These are phyloP conservation scores for Mycosphaerelloides madeirae DNA, from an alignment of 2,329 filamentous ascomycete genomes.

Conservation along the genomic window DNA sequence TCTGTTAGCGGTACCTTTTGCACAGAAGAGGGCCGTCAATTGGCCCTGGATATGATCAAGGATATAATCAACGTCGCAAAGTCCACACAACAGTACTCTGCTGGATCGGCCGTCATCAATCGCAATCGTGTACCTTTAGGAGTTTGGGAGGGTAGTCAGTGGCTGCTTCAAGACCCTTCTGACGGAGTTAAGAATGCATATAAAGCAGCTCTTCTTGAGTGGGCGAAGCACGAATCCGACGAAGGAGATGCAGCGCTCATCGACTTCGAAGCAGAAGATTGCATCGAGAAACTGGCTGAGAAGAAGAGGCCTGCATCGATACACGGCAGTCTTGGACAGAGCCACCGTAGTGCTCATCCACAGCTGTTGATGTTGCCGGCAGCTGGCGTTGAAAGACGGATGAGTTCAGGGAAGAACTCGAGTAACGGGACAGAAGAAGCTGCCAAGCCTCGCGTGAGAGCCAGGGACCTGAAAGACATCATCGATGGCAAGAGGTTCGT, in stretches of 20 bases:
- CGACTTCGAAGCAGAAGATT: constrained; percentile 22
- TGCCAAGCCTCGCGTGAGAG: constrained; percentile 10
- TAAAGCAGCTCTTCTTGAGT: constrained; percentile 74
- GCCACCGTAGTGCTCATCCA: constrained; percentile 19
- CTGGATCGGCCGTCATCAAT: constrained; percentile 20
- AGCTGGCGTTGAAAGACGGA: constrained; percentile 15
- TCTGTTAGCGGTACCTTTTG: constrained; percentile 54
- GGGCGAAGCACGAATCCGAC: constrained; percentile 52
- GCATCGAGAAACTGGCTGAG: constrained; percentile 19
- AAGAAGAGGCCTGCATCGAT: constrained; percentile 19
- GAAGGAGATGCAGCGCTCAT: constrained; percentile 26
- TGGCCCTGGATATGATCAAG: constrained; percentile 73
- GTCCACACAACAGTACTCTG: constrained; percentile 17
- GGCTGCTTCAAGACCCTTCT: constrained; percentile 77
- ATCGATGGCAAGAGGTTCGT: constrained; percentile 17
- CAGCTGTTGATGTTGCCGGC: constrained; percentile 21
- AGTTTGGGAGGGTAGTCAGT: constrained; percentile 95
- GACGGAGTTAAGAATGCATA: constrained; percentile 78
- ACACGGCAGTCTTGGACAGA: constrained; percentile 17
- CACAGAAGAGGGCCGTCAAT: constrained; percentile 56
- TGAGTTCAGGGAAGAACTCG: constrained; percentile 18
- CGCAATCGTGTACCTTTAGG: constrained; percentile 63
- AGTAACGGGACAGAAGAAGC: constrained; percentile 8
- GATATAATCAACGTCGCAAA: constrained; percentile 80
- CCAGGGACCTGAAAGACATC: constrained; percentile 20